Evolutionary conservation across 371 early-diverging fungal genomes (phyloP).

Genomic region (Lichtheimia hyalospora): DNA sequence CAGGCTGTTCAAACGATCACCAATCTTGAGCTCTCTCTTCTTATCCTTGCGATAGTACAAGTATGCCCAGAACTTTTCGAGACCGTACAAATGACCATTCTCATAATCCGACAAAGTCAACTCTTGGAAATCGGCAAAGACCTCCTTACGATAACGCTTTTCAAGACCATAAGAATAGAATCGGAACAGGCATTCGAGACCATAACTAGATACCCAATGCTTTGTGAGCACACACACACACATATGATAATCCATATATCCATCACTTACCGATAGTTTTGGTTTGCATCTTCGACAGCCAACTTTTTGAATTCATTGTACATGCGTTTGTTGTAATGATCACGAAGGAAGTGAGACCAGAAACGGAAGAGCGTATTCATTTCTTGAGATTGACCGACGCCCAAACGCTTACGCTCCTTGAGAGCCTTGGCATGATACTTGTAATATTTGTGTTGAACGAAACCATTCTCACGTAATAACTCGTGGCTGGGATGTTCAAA

Average conservation of each 20-base stretch:
- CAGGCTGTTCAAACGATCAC: slow-evolving; percentile 59
- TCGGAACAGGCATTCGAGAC: slow-evolving; percentile 94
- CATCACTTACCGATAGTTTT: slow-evolving; percentile 70
- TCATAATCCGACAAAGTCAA: slow-evolving; percentile 77
- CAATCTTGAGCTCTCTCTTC: slow-evolving; percentile 68
- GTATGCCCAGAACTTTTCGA: slow-evolving; percentile 98
- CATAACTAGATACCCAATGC: slow-evolving; percentile 54
- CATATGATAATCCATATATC: background rate
- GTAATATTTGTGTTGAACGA: slow-evolving; percentile 94
- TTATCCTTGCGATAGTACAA: slow-evolving; percentile 89
- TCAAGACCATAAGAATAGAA: slow-evolving; percentile 97
- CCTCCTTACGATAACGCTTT: slow-evolving; percentile 79
- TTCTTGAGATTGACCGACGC: slow-evolving; percentile 93
- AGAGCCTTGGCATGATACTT: slow-evolving; percentile 94
- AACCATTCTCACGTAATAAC: slow-evolving; percentile 91
- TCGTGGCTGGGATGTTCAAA: slow-evolving; percentile 96
- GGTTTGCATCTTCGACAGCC: slow-evolving; percentile 90
- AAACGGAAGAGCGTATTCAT: slow-evolving; percentile 98
- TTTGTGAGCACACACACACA: background rate
- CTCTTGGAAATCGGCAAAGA: slow-evolving; percentile 89
- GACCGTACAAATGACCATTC: slow-evolving; percentile 80
- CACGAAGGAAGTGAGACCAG: slow-evolving; percentile 97
- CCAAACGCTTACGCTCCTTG: slow-evolving; percentile 88
- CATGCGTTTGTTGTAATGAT: slow-evolving; percentile 92
- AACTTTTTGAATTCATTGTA: slow-evolving; percentile 89